A percentile compares a stretch with the other conserved stretches of the same genome.
Conservation (phyloP, 1,284 basidiomycete species). For the Apiotrichum gamsii region DNA sequence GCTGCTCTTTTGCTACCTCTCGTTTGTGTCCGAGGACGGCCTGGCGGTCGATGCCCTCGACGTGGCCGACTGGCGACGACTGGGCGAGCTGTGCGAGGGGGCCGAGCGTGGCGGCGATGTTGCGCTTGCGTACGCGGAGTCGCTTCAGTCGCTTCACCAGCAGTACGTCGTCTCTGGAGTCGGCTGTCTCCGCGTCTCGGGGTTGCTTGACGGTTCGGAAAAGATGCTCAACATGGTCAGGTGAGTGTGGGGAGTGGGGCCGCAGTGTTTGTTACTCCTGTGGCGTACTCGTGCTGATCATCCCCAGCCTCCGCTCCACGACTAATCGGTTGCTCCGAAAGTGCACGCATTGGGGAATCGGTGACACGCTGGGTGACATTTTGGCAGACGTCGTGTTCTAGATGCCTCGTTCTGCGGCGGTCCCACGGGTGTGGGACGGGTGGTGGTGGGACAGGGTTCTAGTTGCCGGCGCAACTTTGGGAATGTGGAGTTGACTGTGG, state of each 20-base stretch:
- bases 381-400: conserved; percentile 3
- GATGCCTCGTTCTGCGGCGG: background rate
- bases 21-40: background rate
- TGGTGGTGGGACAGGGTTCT: background rate
- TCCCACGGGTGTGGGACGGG: background rate
- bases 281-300: no score
- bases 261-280: no score
- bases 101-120: no score
- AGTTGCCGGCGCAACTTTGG: no score
- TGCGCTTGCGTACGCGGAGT: no score
- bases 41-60: conserved; percentile 5
- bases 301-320: conserved; percentile 8
- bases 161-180: background rate
- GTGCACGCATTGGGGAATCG: conserved; percentile 10
- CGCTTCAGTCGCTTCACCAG: no score
- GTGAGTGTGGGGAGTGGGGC: background rate
- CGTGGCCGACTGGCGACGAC: background rate
- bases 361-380: conserved; percentile 6
- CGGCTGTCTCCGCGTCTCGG: background rate
- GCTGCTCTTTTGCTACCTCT: conserved; percentile 4
- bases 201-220: conserved; percentile 5
- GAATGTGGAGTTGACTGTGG: no score
- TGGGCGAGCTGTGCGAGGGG: conserved; percentile 1
- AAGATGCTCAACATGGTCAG: conserved; percentile 8
- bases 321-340: conserved; percentile 7